These are phyloP conservation scores for Gnomoniopsis smithogilvyi DNA, from an alignment of 2,329 filamentous ascomycete genomes.

Conservation along the genomic window DNA sequence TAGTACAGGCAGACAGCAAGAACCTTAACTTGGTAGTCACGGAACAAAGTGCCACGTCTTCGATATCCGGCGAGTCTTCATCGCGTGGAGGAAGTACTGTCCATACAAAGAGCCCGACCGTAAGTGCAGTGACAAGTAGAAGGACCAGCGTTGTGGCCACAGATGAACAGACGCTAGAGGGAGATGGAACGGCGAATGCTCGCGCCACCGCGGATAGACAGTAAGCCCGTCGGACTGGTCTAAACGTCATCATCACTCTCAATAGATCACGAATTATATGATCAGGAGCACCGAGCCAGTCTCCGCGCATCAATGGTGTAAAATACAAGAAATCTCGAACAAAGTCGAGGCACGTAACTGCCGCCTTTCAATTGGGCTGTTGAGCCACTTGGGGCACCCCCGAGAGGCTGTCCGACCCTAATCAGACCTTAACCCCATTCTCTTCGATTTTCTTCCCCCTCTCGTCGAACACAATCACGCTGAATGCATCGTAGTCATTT, in stretches of 20 bases:
- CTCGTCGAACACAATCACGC: conserved; percentile 27
- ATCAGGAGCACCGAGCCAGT: too few species aligned
- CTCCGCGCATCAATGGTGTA: too few species aligned
- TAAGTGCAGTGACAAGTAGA: neutral
- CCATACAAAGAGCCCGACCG: neutral
- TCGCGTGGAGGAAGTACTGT: neutral
- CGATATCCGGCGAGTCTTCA: conserved; percentile 4
- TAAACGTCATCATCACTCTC: neutral
- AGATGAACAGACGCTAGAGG: neutral
- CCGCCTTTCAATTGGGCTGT: neutral
- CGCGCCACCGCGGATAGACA: neutral
- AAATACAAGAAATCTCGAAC: too few species aligned
- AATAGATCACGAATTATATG: neutral
- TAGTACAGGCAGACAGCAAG: neutral
- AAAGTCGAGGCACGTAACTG: neutral
- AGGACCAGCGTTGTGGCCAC: neutral
- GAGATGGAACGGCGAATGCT: neutral
- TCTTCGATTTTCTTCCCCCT: conserved; percentile 27
- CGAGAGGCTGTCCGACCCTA: neutral
- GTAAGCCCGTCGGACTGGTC: neutral
- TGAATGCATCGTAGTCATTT: conserved; percentile 28
- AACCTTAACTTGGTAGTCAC: neutral
- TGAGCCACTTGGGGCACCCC: neutral
- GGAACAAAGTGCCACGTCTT: neutral
- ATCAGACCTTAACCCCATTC: conserved; percentile 27